Base-by-base conservation (phyloP, 371 early-diverging fungal species). In the Batrachochytrium dendrobatidis region DNA sequence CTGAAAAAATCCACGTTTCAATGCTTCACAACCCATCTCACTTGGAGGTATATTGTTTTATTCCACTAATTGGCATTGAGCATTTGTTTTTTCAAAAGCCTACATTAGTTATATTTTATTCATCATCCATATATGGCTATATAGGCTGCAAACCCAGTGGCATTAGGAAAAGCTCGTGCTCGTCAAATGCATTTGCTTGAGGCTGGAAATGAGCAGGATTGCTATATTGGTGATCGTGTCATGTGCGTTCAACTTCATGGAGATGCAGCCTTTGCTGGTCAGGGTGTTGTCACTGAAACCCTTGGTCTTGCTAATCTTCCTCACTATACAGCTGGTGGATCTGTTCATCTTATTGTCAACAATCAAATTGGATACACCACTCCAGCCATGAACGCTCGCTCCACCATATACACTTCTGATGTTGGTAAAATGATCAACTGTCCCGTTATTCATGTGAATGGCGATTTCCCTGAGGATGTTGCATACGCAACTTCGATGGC, bases 361-460 rank as follows among this genome's bases (percentile, higher is more conserved):
- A 97, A 97, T 70, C 98, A 97, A 73, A 78, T 95, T 57, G 98
- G 98, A 18, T 97, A 92, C 74, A 97, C 97, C 0, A 95, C 96
- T 10, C 89, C 90, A 10, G 89, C 94, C 8, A 85, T 83, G 64
- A 92, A 91, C 66, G 90, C 94, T 0, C 86, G 98, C 22, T 91
- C 92, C 3, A 87, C 92, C 24, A 74, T 82, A 12, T 96, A 97
- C 72, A 86, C 90, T 34, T 89, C 90, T 0, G 98, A 96, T 61
- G 84, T 96, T 60, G 95, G 85, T 50, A 97, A 97, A 72, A 89
- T 91, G 83, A 89, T 95, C 71, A 86, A 90, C 64, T 88, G 89
- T 0, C 97, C 98, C 8, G 86, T 97, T 2, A 83, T 97, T 29
- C 97, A 97, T 66, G 98, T 97, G 59, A 97, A 97, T 67, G 96